Conservation (phyloP, 2,329 filamentous ascomycete species). For the Epichloe aotearoae region DNA sequence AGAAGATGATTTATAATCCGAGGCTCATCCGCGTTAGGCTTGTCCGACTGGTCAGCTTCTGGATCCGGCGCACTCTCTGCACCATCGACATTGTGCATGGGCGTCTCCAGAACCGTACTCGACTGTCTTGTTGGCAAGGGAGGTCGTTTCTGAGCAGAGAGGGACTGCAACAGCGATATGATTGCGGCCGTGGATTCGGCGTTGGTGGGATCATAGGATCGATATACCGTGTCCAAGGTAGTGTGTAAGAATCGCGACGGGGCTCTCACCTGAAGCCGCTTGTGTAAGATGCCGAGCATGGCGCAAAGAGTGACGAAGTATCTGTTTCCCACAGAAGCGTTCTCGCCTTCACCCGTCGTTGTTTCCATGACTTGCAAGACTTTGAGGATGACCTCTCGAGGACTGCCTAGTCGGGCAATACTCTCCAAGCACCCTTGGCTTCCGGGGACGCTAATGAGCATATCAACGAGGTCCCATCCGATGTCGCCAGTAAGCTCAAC, state of each 20-base stretch:
- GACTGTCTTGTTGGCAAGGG: conserved; percentile 45
- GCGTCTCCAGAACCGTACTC: conserved; percentile 41
- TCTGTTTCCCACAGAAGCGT: conserved; percentile 22
- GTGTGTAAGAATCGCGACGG: conserved; percentile 68
- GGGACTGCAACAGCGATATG: conserved; percentile 55
- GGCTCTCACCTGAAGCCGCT: conserved; percentile 61
- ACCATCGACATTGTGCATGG: conserved; percentile 39
- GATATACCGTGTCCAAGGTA: conserved; percentile 58
- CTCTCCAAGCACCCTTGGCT: conserved; percentile 61
- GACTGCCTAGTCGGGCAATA: conserved; percentile 65
- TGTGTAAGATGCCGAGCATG: conserved; percentile 60
- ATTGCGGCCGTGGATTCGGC: conserved; percentile 57
- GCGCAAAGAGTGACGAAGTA: conserved; percentile 58
- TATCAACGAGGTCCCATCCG: conserved; percentile 72
- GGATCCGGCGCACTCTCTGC: conserved; percentile 47
- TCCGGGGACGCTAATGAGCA: conserved; percentile 53
- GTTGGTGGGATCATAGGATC: conserved; percentile 48
- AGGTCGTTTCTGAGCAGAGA: conserved; percentile 55
- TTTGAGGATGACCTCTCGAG: conserved; percentile 69
- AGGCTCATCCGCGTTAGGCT: conserved; percentile 38
- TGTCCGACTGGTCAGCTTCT: conserved; percentile 30
- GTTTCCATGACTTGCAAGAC: conserved; percentile 60
- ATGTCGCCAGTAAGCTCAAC: conserved; percentile 58
- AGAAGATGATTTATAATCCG: conserved; percentile 51
- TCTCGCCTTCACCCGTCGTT: conserved; percentile 22